These are phyloP conservation scores for Lentinula raphanica DNA, from an alignment of 768 basidiomycete species.

Conservation along the genomic window DNA sequence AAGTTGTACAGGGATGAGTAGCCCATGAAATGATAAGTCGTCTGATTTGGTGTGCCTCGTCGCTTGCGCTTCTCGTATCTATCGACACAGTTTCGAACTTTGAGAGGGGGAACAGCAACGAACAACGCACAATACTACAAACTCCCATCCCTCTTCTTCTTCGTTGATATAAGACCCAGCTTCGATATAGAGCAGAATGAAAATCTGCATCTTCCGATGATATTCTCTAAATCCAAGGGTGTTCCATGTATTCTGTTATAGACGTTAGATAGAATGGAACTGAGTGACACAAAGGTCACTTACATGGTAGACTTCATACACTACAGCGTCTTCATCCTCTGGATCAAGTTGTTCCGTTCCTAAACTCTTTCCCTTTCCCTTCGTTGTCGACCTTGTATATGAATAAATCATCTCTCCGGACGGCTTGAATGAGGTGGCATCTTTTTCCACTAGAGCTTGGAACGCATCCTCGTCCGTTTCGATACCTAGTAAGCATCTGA, in stretches of 20 bases:
- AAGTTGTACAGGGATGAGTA: constrained; percentile 95
- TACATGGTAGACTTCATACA: constrained; percentile 90
- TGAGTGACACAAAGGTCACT: constrained; percentile 24
- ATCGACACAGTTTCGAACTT: background rate
- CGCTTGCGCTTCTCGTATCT: constrained; percentile 85
- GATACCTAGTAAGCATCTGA: constrained; percentile 45
- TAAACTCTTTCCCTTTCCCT: constrained; percentile 50
- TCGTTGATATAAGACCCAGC: constrained; percentile 93
- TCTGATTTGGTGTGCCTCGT: constrained; percentile 37
- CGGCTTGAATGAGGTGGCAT: constrained; percentile 75
- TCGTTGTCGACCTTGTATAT: constrained; percentile 58
- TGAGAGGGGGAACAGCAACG: background rate
- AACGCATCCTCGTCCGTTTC: constrained; percentile 65
- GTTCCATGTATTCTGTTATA: constrained; percentile 66
- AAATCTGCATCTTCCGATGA: constrained; percentile 89
- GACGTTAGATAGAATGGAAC: background rate
- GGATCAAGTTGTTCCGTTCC: constrained; percentile 36
- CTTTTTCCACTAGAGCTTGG: constrained; percentile 62
- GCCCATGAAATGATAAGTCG: constrained; percentile 87
- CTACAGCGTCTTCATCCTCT: constrained; percentile 56
- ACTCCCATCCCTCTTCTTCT: constrained; percentile 92
- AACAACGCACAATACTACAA: constrained; percentile 69
- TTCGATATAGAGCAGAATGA: constrained; percentile 92
- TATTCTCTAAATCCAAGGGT: constrained; percentile 89
- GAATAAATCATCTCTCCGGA: constrained; percentile 69